Conservation (phyloP, 331 rosid genomes). For the Acacia concinna region DNA sequence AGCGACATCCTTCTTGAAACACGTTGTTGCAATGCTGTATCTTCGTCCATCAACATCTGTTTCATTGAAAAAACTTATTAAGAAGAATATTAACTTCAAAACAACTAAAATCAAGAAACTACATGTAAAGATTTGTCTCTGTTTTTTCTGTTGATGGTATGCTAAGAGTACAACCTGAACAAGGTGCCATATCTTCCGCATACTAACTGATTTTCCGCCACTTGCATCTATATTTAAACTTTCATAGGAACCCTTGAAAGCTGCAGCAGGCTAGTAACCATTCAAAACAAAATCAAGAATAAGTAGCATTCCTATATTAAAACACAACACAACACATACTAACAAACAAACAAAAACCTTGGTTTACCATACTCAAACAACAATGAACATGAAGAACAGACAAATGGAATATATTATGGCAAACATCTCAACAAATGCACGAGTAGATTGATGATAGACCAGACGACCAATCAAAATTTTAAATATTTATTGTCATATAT, state of each 20-base stretch:
- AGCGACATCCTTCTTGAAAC: slow-evolving; percentile 81
- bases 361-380: neutral
- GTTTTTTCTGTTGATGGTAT: slow-evolving; percentile 18
- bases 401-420: neutral
- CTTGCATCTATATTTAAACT: slow-evolving; percentile 69
- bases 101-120: slow-evolving; percentile 27
- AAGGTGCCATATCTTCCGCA: slow-evolving; percentile 98
- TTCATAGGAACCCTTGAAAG: slow-evolving; percentile 85
- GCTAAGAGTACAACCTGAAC: slow-evolving; percentile 62
- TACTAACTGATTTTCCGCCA: slow-evolving; percentile 87
- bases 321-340: neutral
- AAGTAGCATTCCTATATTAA: neutral
- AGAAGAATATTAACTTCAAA: slow-evolving; percentile 25
- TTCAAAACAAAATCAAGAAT: slow-evolving; percentile 14
- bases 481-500: slow-evolving; percentile 13
- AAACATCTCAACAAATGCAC: slow-evolving; percentile 20
- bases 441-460: slow-evolving; percentile 6
- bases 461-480: slow-evolving; percentile 4
- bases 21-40: slow-evolving; percentile 46
- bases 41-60: slow-evolving; percentile 79
- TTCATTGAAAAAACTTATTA: slow-evolving; percentile 32
- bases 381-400: neutral
- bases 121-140: slow-evolving; percentile 16
- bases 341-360: neutral
- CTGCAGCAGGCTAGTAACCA: slow-evolving; percentile 73